Evolutionary conservation across 805 yeast genomes (phyloP).

Genomic region (Suhomyces vadensis): DNA sequence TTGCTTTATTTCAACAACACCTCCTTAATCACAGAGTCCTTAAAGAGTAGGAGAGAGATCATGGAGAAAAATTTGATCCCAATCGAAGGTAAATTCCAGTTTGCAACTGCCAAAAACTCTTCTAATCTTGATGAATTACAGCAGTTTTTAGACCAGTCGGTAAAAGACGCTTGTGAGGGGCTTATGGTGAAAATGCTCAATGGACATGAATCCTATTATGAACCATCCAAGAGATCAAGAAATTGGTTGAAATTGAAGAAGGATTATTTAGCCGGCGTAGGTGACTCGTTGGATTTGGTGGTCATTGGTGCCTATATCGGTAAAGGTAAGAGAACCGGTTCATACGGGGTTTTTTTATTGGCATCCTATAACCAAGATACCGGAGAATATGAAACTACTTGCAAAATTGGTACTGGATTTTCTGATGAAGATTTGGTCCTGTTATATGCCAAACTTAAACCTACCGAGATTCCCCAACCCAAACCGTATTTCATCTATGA

Average conservation of each 20-base stretch:
- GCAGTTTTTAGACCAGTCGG: slow-evolving; percentile 80
- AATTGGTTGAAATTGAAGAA: slow-evolving; percentile 96
- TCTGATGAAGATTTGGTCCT: slow-evolving; percentile 75
- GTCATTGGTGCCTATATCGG: slow-evolving; percentile 95
- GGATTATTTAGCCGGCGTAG: slow-evolving; percentile 92
- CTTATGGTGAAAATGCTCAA: slow-evolving; percentile 90
- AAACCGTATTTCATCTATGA: slow-evolving; percentile 70
- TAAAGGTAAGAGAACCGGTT: slow-evolving; percentile 90
- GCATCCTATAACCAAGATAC: slow-evolving; percentile 90
- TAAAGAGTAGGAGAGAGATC: slow-evolving; percentile 67
- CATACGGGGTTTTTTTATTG: slow-evolving; percentile 90
- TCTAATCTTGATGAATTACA: slow-evolving; percentile 75
- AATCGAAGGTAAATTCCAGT: slow-evolving; percentile 76
- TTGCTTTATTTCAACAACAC: slow-evolving; percentile 72
- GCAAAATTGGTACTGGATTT: slow-evolving; percentile 97
- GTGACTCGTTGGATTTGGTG: slow-evolving; percentile 91
- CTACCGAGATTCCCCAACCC: slow-evolving; percentile 65
- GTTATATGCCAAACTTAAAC: slow-evolving; percentile 60
- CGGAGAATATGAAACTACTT: slow-evolving; percentile 91
- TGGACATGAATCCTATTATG: slow-evolving; percentile 79
- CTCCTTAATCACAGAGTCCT: slow-evolving; percentile 63
- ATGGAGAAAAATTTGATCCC: slow-evolving; percentile 56
- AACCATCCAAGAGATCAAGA: slow-evolving; percentile 91
- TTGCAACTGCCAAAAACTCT: slow-evolving; percentile 74
- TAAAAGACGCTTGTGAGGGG: slow-evolving; percentile 91